Evolutionary conservation across 768 basidiomycete species (phyloP).

Genomic region (Russula lepida): DNA sequence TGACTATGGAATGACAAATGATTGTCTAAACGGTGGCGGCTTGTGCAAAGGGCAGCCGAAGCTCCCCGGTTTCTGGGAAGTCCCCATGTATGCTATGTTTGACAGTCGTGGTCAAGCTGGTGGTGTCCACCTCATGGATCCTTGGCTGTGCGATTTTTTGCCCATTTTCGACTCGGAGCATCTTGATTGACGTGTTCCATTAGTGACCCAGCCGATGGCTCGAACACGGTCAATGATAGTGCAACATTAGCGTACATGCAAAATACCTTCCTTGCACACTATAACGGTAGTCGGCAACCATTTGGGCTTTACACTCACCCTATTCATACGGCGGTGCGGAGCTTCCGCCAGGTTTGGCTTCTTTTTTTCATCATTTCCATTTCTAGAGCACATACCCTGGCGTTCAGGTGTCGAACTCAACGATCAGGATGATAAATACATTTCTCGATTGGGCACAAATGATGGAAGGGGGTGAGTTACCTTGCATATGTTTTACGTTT

Average conservation of each 20-base stretch:
- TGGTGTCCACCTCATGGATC: slow-evolving; percentile 72
- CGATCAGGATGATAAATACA: slow-evolving; percentile 66
- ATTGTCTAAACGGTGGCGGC: slow-evolving; percentile 49
- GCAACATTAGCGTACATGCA: slow-evolving; percentile 68
- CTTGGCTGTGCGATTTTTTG: slow-evolving; percentile 55
- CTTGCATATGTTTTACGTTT: neutral
- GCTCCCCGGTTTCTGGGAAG: slow-evolving; percentile 75
- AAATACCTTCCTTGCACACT: slow-evolving; percentile 64
- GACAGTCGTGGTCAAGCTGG: slow-evolving; percentile 48
- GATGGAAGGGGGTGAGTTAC: slow-evolving; percentile 47
- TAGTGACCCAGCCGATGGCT: slow-evolving; percentile 46
- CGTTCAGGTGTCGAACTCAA: slow-evolving; percentile 39
- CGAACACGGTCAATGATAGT: slow-evolving; percentile 40
- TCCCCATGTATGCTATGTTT: slow-evolving; percentile 77
- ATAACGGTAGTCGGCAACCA: slow-evolving; percentile 66
- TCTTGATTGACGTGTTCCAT: neutral
- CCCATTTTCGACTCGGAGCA: neutral
- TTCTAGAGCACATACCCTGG: slow-evolving; percentile 50
- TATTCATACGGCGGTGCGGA: slow-evolving; percentile 56
- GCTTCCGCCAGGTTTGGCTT: neutral
- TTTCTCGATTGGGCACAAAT: slow-evolving; percentile 79
- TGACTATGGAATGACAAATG: slow-evolving; percentile 71
- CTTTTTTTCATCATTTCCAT: neutral
- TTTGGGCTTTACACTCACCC: slow-evolving; percentile 79
- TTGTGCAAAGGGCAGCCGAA: slow-evolving; percentile 63